Evolutionary conservation across 2,329 filamentous ascomycete species (phyloP), one percentile per base, ranked within the genome.

Genomic region (Moelleriella libera): DNA sequence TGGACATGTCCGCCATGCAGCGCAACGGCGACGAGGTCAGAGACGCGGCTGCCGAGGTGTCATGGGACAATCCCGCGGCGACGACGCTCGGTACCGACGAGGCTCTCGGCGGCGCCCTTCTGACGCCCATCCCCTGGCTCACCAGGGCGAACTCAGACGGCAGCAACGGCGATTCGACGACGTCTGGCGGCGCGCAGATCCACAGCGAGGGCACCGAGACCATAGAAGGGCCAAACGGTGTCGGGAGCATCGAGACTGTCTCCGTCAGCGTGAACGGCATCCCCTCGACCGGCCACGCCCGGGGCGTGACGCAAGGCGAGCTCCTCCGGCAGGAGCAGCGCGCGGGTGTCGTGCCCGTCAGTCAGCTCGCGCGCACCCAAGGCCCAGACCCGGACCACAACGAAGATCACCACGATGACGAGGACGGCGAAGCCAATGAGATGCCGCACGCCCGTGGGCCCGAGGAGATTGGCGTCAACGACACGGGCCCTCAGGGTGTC

Each of bases 61-160:
- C 68, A 4, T 74, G 74, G 69, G 65, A 66, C 43, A 74, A 75
- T 46, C 65, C 56, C 56, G 73, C 58, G 53, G 64, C 65, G 52
- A 62, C 65, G 7, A 63, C 68, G 10, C 68, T 90, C 6, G 89
- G 88, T 2, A 88, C 85, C 45, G 90, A 97, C 57, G 90, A 96
- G 61, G 84, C 83, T 10, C 70, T 97, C 1, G 90, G 90, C 28
- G 92, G 92, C 6, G 92, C 92, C 0, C 71, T 96, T 14, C 71
- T 98, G 45, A 97, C 90, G 1, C 92, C 90, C 1, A 97, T 98
- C 49, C 86, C 89, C 0, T 98, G 92, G 92, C 69, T 97, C 45
- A 72, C 66, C 30, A 64, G 68, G 41, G 59, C 55, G 39, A 62
- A 60, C 31, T 59, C 61, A 5, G 59, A 63, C 47, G 60, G 54